Base-by-base conservation (phyloP, 1,284 basidiomycete genomes). In the Ustilago esculenta region DNA sequence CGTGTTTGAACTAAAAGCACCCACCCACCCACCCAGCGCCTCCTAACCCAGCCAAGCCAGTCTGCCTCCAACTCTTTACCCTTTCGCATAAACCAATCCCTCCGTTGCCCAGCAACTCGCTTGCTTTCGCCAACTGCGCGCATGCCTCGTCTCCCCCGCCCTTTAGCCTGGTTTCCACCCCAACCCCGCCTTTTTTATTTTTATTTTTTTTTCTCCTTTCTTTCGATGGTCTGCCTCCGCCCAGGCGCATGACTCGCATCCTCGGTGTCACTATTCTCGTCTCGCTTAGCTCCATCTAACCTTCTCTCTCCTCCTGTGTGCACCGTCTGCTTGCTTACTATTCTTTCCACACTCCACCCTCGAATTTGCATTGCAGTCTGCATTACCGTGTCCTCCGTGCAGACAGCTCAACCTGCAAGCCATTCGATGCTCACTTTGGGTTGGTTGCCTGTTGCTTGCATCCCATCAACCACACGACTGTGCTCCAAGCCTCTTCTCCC, bases 51-150 rank as follows among this genome's bases (percentile, higher is more conserved):
- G 9, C 20, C 23, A 25, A 25, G 5, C 15, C 20, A 35, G 33
- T 17, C 36, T 12, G 23, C 27, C 17, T 27, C 36, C 37, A 23
- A 24, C 21, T 24, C 27, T 20, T 18, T 15, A 33, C 21, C n/a
- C 7, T 3, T 43, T 35, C 49, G 49, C 40, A 25, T 36, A 29
- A 33, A 34, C 37, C 21, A 41, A 34, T 40, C 30, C 37, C 25
- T 54, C 51, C 43, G 51, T 53, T 39, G 51, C 42, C 51, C 51
- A 53, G 42, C 51, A 12, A 17, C 42, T 41, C 48, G 42, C 24
- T 24, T 52, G 37, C 30, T 36, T 23, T 14, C 9, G 14, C 20
- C 18, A 32, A 47, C 15, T 10, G 15, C 14, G 32, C 33, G n/a
- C 20, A 11, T 10, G 21, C 17, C 17, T 18, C 21, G 17, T 11